Percentiles rank a stretch among this genome's conserved stretches.
Evolutionary conservation across 176 grass and related monocot species (phyloP).

Genomic region (Bromus sterilis): DNA sequence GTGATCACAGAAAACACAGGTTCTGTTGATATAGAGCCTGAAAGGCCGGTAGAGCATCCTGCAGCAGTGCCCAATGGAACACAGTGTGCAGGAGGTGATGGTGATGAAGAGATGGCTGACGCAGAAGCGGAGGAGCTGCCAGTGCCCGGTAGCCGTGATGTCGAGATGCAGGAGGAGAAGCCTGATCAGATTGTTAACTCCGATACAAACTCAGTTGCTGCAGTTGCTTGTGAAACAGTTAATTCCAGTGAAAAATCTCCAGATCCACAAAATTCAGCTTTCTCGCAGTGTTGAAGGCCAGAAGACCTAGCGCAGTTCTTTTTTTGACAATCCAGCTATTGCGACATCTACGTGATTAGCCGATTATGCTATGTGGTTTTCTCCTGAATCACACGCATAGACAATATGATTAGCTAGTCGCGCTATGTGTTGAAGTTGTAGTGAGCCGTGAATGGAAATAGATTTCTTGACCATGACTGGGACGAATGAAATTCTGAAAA

Average conservation of each 20-base stretch:
- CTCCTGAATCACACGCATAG: not conserved
- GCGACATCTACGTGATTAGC: not conserved
- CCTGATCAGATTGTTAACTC: constrained; percentile 17
- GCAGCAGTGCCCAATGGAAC: constrained; percentile 49
- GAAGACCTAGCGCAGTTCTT: not conserved
- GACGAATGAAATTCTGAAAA: not conserved
- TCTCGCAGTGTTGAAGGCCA: not conserved
- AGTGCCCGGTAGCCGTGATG: constrained; percentile 16
- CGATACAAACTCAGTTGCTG: constrained; percentile 1
- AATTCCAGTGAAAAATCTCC: constrained; percentile 6
- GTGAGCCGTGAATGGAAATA: not conserved
- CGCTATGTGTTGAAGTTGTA: not conserved
- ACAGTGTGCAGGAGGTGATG: constrained; percentile 31
- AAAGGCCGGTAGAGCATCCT: constrained; percentile 15
- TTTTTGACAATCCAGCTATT: not conserved
- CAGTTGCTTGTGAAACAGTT: constrained; percentile 14
- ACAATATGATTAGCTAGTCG: not conserved
- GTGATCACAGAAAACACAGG: constrained; percentile 24
- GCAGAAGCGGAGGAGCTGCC: constrained; percentile 39
- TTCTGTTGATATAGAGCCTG: constrained; percentile 18
- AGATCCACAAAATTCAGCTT: constrained; percentile 20
- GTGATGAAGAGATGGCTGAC: constrained; percentile 85
- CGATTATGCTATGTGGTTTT: not conserved
- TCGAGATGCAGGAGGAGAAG: constrained; percentile 69
- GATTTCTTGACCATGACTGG: not conserved